Evolutionary conservation across 2,329 filamentous ascomycete species (phyloP), one percentile per base, ranked within the genome.

Genomic region (Westerdykella ornata): DNA sequence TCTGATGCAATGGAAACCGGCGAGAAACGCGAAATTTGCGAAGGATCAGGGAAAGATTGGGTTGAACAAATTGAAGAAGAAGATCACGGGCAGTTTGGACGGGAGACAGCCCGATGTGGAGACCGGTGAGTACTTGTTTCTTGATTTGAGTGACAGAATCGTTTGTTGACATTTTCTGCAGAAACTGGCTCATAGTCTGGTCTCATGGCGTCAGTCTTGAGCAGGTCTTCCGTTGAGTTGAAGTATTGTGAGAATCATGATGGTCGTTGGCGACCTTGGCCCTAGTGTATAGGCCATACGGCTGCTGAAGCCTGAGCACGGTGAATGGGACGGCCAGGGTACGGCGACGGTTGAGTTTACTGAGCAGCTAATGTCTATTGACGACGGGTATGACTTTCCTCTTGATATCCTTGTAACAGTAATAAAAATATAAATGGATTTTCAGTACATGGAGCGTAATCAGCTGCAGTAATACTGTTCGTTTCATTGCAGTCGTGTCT

Each of bases 1-100:
- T 0, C 57, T 95, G 60, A 94, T 96, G 87, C 90, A 97, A 65
- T 97, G 89, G 88, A 85, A 82, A 58, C 89, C 90, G 0, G 85
- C 89, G 62, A 76, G 90, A 31, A 95, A 95, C 60, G 73, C 80
- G 16, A 80, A 82, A 51, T 97, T 96, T 63, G 89, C 83, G 33
- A 94, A 92, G 68, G 76, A 96, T 56, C 86, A 97, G 71, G 80
- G 85, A 1, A 83, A 84, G 56, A 89, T 82, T 68, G 87, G 85
- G 0, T 66, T 88, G 4, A 74, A 81, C 34, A 86, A 85, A 63
- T 68, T 94, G 41, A 85, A 82, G 64, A 84, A 85, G 57, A 82
- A 86, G 60, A 75, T 92, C 8, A 82, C 81, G 26, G 77, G 78
- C 15, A 72, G 72, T 18, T 67, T 97, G 59, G 80, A 81, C 31